Conservation (phyloP, 495 filamentous ascomycete species). For the Aspergillus avenaceus region DNA sequence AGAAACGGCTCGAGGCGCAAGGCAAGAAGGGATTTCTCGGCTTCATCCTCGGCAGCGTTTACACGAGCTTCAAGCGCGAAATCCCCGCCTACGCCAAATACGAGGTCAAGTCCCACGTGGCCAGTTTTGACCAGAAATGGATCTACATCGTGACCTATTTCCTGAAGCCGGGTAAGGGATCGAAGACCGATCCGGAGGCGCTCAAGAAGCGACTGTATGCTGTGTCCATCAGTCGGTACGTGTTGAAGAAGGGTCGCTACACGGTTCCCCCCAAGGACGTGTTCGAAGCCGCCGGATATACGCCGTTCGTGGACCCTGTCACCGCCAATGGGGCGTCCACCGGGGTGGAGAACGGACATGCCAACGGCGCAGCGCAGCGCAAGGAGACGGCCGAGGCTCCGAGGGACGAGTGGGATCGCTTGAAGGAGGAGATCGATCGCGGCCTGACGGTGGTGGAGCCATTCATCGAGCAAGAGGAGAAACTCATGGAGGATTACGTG, state of each 20-base stretch:
- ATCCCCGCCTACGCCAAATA: constrained; percentile 64
- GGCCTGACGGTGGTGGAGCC: constrained; percentile 40
- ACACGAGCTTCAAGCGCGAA: constrained; percentile 65
- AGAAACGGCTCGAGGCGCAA: constrained; percentile 18
- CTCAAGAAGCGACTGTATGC: constrained; percentile 49
- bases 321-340: constrained; percentile 6
- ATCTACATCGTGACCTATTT: constrained; percentile 63
- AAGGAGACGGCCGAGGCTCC: constrained; percentile 6
- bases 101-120: constrained; percentile 70
- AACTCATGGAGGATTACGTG: constrained; percentile 25
- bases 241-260: constrained; percentile 73
- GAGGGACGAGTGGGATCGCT: constrained; percentile 27
- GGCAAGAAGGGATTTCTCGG: constrained; percentile 37
- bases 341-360: constrained; percentile 9
- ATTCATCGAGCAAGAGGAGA: constrained; percentile 38
- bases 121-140: constrained; percentile 72
- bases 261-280: constrained; percentile 73
- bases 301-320: constrained; percentile 24
- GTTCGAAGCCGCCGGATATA: constrained; percentile 56
- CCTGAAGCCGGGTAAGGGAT: constrained; percentile 41
- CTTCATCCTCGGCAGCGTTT: constrained; percentile 65
- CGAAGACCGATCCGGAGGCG: constrained; percentile 30
- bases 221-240: constrained; percentile 69
- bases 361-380: constrained; percentile 1
- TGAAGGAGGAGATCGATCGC: constrained; percentile 43